These are phyloP conservation scores for Neocucurbitaria cava DNA, from an alignment of 2,329 filamentous ascomycete species.

Conservation along the genomic window DNA sequence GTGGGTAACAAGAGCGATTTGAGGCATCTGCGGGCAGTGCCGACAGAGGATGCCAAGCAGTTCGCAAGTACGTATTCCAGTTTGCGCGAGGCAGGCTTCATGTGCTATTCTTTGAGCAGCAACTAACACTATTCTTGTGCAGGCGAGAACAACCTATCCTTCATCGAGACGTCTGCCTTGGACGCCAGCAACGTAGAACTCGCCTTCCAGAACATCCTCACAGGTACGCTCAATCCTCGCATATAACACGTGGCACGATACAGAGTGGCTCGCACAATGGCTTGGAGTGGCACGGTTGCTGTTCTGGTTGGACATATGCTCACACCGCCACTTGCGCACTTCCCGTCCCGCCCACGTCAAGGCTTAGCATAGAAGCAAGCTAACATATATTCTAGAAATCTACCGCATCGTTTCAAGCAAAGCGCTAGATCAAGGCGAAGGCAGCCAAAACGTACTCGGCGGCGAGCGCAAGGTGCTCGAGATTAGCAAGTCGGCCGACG, in stretches of 20 bases:
- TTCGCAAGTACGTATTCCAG: conserved; percentile 80
- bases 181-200: conserved; percentile 99
- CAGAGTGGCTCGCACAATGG: background rate
- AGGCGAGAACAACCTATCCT: conserved; percentile 98
- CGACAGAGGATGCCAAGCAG: conserved; percentile 95
- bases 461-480: conserved; percentile 77
- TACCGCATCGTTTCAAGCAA: conserved; percentile 99
- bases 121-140: conserved; percentile 17
- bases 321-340: conserved; percentile 18
- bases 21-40: conserved; percentile 94
- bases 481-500: conserved; percentile 83
- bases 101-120: background rate
- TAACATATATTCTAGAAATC: conserved; percentile 72
- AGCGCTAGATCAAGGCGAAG: conserved; percentile 88
- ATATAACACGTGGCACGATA: background rate
- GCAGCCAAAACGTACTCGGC: conserved; percentile 78
- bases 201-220: conserved; percentile 99
- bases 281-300: conserved; percentile 2
- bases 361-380: background rate
- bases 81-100: conserved; percentile 19
- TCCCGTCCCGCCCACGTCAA: background rate
- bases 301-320: background rate
- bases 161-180: conserved; percentile 98
- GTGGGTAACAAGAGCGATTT: conserved; percentile 99
- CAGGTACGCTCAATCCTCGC: conserved; percentile 68